Conservation (phyloP, 495 filamentous ascomycete genomes). For the Penicillium angulare region DNA sequence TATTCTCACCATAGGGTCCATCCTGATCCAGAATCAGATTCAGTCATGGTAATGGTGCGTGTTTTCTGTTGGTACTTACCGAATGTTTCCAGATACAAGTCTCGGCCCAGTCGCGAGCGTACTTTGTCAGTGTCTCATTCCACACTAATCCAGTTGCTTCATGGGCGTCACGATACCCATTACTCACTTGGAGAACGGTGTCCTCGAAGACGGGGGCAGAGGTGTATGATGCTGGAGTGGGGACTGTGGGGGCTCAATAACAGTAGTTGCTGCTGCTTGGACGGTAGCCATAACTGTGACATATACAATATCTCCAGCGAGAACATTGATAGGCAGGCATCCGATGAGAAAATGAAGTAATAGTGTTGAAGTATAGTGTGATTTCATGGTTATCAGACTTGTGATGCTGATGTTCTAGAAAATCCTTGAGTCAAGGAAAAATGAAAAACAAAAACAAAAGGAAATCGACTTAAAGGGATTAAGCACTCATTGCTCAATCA, state of each 20-base stretch:
- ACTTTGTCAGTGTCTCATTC: slow-evolving; percentile 61
- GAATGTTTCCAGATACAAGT: slow-evolving; percentile 63
- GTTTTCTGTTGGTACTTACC: slow-evolving; percentile 34
- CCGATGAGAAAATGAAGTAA: not conserved
- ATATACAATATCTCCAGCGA: slow-evolving; percentile 5
- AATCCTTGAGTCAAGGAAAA: not conserved
- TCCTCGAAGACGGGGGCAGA: slow-evolving; percentile 48
- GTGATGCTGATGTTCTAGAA: not conserved
- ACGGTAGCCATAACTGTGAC: slow-evolving; percentile 17
- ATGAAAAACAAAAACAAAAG: not conserved
- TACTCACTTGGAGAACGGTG: slow-evolving; percentile 63
- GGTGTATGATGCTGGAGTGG: slow-evolving; percentile 48
- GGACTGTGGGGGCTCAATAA: slow-evolving; percentile 25
- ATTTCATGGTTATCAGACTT: slow-evolving; percentile 5
- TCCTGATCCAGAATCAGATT: slow-evolving; percentile 32
- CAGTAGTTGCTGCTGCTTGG: slow-evolving; percentile 21
- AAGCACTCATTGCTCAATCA: not conserved
- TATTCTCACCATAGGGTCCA: slow-evolving; percentile 76
- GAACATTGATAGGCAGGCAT: not conserved
- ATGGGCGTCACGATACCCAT: slow-evolving; percentile 64
- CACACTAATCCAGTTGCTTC: slow-evolving; percentile 60
- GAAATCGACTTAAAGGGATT: not conserved
- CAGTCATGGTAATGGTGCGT: not conserved
- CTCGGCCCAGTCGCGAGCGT: slow-evolving; percentile 51
- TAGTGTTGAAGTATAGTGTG: not conserved